phyloP scores from a whole-genome alignment of 495 filamentous ascomycete species.

The Xylaria curta region DNA sequence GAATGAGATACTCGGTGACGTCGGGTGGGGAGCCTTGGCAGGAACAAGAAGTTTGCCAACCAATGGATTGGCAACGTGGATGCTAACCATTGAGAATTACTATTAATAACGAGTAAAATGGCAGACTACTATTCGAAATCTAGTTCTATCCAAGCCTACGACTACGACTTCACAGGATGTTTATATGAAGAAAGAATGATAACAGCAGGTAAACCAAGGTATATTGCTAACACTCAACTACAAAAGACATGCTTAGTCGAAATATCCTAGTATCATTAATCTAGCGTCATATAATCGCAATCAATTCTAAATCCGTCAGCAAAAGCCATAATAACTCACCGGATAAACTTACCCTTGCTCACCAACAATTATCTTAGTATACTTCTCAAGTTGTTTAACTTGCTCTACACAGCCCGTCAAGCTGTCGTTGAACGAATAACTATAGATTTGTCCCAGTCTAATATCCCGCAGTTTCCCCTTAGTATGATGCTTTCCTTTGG shows the following conservation, averaged over 20 bases:
- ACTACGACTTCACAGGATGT: neutral
- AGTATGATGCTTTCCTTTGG: constrained; percentile 34
- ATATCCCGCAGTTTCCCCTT: constrained; percentile 33
- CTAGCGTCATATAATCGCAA: constrained; percentile 23
- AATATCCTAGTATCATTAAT: neutral
- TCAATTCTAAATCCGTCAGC: constrained; percentile 30
- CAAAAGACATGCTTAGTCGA: neutral
- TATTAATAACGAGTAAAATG: neutral
- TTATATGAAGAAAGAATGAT: neutral
- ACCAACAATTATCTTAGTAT: constrained; percentile 60
- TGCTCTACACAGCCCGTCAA: constrained; percentile 64
- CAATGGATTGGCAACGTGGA: constrained; percentile 38
- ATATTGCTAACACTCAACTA: neutral
- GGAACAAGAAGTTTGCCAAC: constrained; percentile 5
- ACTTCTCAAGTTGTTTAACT: constrained; percentile 57
- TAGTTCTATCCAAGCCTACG: neutral
- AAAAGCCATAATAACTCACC: constrained; percentile 14
- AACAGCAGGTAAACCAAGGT: neutral
- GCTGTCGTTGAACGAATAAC: constrained; percentile 53
- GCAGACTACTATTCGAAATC: neutral
- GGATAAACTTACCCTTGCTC: constrained; percentile 51
- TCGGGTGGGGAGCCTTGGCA: constrained; percentile 18
- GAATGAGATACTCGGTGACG: neutral
- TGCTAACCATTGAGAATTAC: neutral
- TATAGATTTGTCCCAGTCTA: constrained; percentile 44